phyloP scores from a whole-genome alignment of 441 rosid genomes.

The Syzygium syzygioides region DNA sequence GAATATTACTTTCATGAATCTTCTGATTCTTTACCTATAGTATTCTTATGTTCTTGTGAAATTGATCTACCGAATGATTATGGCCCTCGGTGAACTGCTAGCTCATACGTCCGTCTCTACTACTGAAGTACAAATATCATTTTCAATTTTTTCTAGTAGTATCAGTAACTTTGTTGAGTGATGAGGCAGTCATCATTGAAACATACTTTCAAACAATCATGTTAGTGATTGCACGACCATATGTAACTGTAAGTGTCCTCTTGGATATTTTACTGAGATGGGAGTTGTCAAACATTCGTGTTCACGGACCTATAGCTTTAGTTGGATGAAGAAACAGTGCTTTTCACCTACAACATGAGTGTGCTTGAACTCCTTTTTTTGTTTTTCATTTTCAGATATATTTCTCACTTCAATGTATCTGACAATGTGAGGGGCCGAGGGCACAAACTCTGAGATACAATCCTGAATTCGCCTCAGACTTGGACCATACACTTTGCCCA shows the following conservation, averaged over 20 bases:
- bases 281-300: background rate
- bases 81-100: background rate
- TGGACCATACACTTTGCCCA: background rate
- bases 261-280: background rate
- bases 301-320: background rate
- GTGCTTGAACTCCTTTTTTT: background rate
- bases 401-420: background rate
- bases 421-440: background rate
- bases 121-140: background rate
- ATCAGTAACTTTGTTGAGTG: background rate
- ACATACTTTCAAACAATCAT: background rate
- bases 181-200: background rate
- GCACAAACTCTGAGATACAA: background rate
- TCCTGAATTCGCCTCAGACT: background rate
- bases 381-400: background rate
- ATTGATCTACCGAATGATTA: background rate
- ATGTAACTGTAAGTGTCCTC: background rate
- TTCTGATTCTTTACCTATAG: background rate
- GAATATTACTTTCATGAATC: background rate
- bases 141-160: background rate
- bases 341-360: background rate
- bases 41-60: background rate
- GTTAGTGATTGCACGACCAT: background rate
- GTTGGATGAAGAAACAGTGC: background rate
- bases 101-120: background rate